phyloP scores from a whole-genome alignment of 2,329 filamentous ascomycete species.

The Aspergillus brasiliensis region DNA sequence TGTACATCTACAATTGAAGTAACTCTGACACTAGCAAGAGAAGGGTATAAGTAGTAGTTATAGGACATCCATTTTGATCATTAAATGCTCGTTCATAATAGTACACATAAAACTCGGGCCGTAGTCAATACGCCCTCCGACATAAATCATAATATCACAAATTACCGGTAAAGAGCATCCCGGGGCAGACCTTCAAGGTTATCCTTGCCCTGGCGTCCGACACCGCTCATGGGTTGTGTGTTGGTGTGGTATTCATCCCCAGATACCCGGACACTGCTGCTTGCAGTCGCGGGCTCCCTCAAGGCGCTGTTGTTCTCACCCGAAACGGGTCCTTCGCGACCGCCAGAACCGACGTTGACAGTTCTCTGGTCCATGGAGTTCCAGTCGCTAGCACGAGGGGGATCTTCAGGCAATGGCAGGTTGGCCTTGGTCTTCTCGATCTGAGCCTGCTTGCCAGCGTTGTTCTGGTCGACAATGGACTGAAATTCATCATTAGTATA shows the following conservation, averaged over 20 bases:
- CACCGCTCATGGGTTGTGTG: constrained; percentile 45
- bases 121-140: constrained; percentile 5
- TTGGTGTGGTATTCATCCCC: constrained; percentile 58
- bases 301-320: constrained; percentile 53
- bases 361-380: constrained; percentile 69
- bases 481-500: constrained; percentile 15
- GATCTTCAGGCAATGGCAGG: constrained; percentile 77
- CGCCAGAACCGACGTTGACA: constrained; percentile 70
- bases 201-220: constrained; percentile 66
- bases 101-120: constrained; percentile 1
- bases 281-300: constrained; percentile 61
- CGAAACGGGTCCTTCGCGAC: constrained; percentile 56
- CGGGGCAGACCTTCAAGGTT: constrained; percentile 58
- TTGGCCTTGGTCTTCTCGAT: constrained; percentile 71
- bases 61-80: constrained; percentile 2
- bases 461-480: constrained; percentile 45
- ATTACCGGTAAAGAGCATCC: constrained; percentile 59
- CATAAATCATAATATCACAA: constrained; percentile 4
- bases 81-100: constrained; percentile 6
- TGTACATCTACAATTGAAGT: too few relatives aligned
- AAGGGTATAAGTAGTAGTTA: too few relatives aligned
- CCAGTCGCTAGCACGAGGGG: constrained; percentile 75
- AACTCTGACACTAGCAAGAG: too few relatives aligned
- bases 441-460: constrained; percentile 59
- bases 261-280: constrained; percentile 52